Conservation (phyloP, 345 rosid genomes). For the Aquilaria sinensis region DNA sequence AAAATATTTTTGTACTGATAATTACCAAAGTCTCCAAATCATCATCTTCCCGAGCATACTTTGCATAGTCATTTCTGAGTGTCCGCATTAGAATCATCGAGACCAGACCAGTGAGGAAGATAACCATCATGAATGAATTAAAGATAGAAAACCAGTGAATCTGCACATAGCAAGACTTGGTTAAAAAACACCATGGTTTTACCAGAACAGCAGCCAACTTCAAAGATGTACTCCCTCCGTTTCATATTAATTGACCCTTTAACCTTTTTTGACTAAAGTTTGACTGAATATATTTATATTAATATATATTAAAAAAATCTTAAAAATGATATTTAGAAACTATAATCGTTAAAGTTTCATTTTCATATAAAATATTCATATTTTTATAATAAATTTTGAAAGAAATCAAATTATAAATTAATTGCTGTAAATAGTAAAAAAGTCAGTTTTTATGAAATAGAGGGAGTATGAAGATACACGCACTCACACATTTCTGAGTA, state of each 20-base stretch:
- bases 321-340: too few species aligned
- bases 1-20: constrained; percentile 3
- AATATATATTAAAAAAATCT: too few species aligned
- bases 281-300: too few species aligned
- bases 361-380: too few species aligned
- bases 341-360: too few species aligned
- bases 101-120: constrained; percentile 96
- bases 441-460: too few species aligned
- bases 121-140: constrained; percentile 99
- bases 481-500: neutral
- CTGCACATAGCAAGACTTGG: constrained; percentile 39
- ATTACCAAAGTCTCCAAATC: constrained; percentile 89
- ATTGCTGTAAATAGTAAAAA: too few species aligned
- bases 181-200: neutral
- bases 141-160: constrained; percentile 99
- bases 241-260: too few species aligned
- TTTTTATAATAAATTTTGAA: too few species aligned
- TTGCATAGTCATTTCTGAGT: constrained; percentile 90
- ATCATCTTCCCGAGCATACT: constrained; percentile 95
- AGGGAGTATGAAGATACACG: neutral
- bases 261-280: too few species aligned
- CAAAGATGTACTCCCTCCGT: neutral
- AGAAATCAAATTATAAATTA: too few species aligned
- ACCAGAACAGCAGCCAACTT: neutral
- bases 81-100: constrained; percentile 98